Percentiles rank a stretch among this genome's conserved stretches.
Conservation (phyloP, 805 yeast genomes). For the Ogataea trehalophila region DNA sequence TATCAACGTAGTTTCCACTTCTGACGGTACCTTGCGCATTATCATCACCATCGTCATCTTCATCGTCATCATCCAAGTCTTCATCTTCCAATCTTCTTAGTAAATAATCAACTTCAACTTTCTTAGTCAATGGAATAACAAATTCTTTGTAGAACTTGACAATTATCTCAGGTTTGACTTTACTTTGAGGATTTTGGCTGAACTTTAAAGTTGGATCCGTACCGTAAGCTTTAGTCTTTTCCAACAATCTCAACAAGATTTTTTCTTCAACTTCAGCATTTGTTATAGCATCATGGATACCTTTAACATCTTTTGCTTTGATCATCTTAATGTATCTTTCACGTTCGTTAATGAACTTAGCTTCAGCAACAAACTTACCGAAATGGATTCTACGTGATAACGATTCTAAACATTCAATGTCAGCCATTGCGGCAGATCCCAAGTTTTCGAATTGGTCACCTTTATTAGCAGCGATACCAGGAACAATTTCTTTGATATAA, state of each 20-base stretch:
- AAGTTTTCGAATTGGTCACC: slow-evolving; percentile 81
- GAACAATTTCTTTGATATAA: slow-evolving; percentile 73
- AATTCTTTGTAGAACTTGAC: slow-evolving; percentile 81
- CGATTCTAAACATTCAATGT: slow-evolving; percentile 83
- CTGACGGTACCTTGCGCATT: not conserved
- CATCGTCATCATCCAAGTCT: slow-evolving; percentile 25
- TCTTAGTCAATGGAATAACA: slow-evolving; percentile 91
- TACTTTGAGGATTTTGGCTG: slow-evolving; percentile 62
- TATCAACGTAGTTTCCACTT: slow-evolving; percentile 19
- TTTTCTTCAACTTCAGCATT: slow-evolving; percentile 81
- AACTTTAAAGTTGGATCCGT: slow-evolving; percentile 77
- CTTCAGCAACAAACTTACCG: slow-evolving; percentile 97
- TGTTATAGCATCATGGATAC: slow-evolving; percentile 78
- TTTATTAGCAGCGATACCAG: slow-evolving; percentile 56
- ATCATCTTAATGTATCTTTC: slow-evolving; percentile 64
- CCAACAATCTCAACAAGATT: slow-evolving; percentile 71
- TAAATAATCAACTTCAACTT: slow-evolving; percentile 90
- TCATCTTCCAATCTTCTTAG: slow-evolving; percentile 72
- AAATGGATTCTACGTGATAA: slow-evolving; percentile 90
- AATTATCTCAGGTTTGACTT: slow-evolving; percentile 76
- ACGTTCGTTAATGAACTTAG: slow-evolving; percentile 71
- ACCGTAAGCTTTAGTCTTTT: slow-evolving; percentile 83
- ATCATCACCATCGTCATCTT: slow-evolving; percentile 9
- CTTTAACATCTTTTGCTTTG: slow-evolving; percentile 55
- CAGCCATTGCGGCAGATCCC: slow-evolving; percentile 82